phyloP scores from a whole-genome alignment of 1,284 basidiomycete species.

The Trichosporon faecale region DNA sequence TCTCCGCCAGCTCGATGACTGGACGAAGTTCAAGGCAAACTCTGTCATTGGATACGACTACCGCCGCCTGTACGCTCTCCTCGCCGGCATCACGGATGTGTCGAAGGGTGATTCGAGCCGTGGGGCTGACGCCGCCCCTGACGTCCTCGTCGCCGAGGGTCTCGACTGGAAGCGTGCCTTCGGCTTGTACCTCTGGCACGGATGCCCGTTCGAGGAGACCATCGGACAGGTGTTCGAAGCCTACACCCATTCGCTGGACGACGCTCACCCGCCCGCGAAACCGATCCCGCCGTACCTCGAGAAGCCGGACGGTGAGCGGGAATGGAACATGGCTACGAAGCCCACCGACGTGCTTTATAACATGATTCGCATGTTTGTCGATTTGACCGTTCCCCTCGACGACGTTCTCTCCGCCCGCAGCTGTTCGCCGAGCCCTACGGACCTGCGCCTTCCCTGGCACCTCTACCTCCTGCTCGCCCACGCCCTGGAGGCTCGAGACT shows the following conservation, averaged over 20 bases:
- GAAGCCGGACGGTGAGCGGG: constrained; percentile 42
- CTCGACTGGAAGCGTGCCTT: constrained; percentile 95
- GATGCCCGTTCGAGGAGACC: constrained; percentile 66
- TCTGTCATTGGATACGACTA: constrained; percentile 67
- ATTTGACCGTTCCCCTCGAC: constrained; percentile 56
- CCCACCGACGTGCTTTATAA: constrained; percentile 72
- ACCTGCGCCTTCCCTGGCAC: constrained; percentile 88
- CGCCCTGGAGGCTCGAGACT: constrained; percentile 76
- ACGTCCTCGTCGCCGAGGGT: constrained; percentile 70
- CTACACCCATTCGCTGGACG: constrained; percentile 61
- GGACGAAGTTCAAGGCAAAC: constrained; percentile 75
- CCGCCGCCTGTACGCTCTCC: constrained; percentile 77
- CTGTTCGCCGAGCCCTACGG: constrained; percentile 70
- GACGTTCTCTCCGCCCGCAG: constrained; percentile 62
- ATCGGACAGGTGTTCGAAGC: constrained; percentile 67
- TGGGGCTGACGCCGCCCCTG: constrained; percentile 61
- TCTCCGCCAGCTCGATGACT: constrained; percentile 72
- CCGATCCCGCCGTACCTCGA: constrained; percentile 71
- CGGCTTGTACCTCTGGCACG: constrained; percentile 89
- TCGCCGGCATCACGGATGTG: constrained; percentile 73
- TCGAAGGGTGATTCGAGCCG: constrained; percentile 59
- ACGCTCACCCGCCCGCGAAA: constrained; percentile 53
- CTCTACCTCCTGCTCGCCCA: constrained; percentile 82
- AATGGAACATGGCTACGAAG: constrained; percentile 38
- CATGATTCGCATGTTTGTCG: constrained; percentile 71